Conservation (phyloP, 345 rosid genomes). For the Citrus australasica region DNA sequence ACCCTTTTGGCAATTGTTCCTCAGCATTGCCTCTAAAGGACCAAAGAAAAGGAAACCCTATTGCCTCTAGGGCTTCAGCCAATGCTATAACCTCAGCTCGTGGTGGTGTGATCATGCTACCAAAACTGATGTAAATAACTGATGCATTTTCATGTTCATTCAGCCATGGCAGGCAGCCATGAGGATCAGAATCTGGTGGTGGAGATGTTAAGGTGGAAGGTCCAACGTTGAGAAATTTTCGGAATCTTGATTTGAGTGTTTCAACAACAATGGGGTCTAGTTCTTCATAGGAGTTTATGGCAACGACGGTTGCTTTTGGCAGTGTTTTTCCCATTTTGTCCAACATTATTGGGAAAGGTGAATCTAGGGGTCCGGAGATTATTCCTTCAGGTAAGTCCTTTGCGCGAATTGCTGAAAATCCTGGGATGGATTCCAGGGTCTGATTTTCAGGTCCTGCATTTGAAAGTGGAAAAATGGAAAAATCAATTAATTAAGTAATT, state of each 20-base stretch:
- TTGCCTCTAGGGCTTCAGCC: conserved; percentile 42
- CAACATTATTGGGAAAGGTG: conserved; percentile 24
- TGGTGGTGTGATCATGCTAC: conserved; percentile 42
- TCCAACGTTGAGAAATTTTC: conserved; percentile 39
- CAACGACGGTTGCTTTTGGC: conserved; percentile 38
- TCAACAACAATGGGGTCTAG: conserved; percentile 25
- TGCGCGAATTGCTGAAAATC: conserved; percentile 26
- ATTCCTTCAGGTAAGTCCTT: conserved; percentile 37
- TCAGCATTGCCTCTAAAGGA: conserved; percentile 34
- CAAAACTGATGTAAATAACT: conserved; percentile 62
- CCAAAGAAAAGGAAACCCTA: conserved; percentile 58
- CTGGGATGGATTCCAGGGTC: conserved; percentile 36
- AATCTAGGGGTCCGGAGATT: neutral
- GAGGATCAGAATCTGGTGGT: conserved; percentile 15
- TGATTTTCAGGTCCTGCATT: conserved; percentile 24
- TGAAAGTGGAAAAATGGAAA: no score
- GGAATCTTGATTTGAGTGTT: conserved; percentile 28
- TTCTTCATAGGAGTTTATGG: conserved; percentile 38
- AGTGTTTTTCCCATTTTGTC: conserved; percentile 36
- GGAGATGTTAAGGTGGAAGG: conserved; percentile 30
- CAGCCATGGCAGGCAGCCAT: conserved; percentile 56
- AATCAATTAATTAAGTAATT: neutral
- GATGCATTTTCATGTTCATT: conserved; percentile 35
- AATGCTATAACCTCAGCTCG: conserved; percentile 45
- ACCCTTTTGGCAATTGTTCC: conserved; percentile 28